Base-by-base conservation (phyloP, 225 moss, liverwort and hornwort genomes). In the Sphagnum tenellum region DNA sequence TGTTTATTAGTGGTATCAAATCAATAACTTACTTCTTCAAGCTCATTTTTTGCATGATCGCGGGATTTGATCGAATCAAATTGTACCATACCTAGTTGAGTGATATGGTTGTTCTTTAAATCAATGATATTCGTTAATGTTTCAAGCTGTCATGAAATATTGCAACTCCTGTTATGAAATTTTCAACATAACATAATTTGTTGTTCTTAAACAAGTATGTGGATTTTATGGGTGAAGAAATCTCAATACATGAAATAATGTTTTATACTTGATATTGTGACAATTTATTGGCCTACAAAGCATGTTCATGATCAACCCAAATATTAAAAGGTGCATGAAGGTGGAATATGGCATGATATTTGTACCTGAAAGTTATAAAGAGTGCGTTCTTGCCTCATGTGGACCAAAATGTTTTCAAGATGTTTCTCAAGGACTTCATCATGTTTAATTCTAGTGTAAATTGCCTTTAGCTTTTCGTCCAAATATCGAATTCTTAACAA, bases 1-100 rank as follows among this genome's bases (percentile, higher is more conserved):
- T 29, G 29, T 29, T 29, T 29, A 29, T 29, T 29, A 29, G 29
- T 29, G 29, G 29, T 29, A 1, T 29, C 29, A 29, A 29, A 29
- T 29, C 29, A 29, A 29, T 29, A 29, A 88, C 94, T 89, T 89
- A 94, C 94, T 77, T 94, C 89, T 82, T 94, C 89, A 77, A 94
- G 87, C 79, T 94, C 94, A 57, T 59, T n/a, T 70, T 59, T 83
- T 4, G 94, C 88, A 78, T 84, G 87, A 70, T 89, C 83, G 46
- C 87, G 81, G 65, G 90, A 90, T 45, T 87, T 86, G 44, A 89
- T 73, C 48, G 87, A 89, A 68, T 94, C 89, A 57, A 78, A 4
- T 66, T 81, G 64, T 0, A 88, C 79, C 77, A 87, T 80, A 7
- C 87, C 68, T 48, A 94, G 72, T 78, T 83, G 85, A 59, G 81